A percentile compares a stretch with the other conserved stretches of the same genome.
Conservation (phyloP, 176 grass and related monocot genomes). For the Saccharum spontaneum region DNA sequence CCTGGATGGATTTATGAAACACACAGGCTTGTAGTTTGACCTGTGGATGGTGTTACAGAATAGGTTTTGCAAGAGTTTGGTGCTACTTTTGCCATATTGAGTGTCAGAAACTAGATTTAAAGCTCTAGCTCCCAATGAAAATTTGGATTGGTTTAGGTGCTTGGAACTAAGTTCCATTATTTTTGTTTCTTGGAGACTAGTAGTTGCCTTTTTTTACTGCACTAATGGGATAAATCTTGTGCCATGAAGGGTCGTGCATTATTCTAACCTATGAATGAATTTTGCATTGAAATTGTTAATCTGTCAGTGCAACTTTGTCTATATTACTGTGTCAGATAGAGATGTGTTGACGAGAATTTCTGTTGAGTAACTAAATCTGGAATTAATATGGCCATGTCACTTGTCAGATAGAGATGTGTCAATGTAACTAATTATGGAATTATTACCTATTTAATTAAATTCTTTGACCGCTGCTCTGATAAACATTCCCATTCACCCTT, state of each 20-base stretch:
- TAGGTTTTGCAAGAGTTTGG: neutral
- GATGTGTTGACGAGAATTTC: neutral
- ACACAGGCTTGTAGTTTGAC: constrained; percentile 1
- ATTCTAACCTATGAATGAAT: constrained; percentile 12
- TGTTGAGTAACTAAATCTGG: constrained; percentile 4
- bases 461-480: constrained; percentile 21
- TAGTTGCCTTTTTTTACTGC: neutral
- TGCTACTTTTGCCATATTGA: constrained; percentile 1
- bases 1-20: constrained; percentile 21
- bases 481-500: constrained; percentile 24
- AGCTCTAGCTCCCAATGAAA: neutral
- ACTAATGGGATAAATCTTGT: neutral
- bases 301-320: neutral
- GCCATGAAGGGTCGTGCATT: neutral
- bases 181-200: neutral
- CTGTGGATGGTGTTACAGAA: constrained; percentile 2
- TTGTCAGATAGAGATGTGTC: neutral
- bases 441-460: neutral
- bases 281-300: constrained; percentile 7
- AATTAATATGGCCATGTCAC: neutral
- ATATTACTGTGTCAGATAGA: neutral
- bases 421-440: neutral
- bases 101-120: constrained; percentile 14
- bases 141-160: neutral
- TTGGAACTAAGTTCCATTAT: neutral